Conservation (phyloP, 306 rosid species). For the Sechiopsis laciniata region DNA sequence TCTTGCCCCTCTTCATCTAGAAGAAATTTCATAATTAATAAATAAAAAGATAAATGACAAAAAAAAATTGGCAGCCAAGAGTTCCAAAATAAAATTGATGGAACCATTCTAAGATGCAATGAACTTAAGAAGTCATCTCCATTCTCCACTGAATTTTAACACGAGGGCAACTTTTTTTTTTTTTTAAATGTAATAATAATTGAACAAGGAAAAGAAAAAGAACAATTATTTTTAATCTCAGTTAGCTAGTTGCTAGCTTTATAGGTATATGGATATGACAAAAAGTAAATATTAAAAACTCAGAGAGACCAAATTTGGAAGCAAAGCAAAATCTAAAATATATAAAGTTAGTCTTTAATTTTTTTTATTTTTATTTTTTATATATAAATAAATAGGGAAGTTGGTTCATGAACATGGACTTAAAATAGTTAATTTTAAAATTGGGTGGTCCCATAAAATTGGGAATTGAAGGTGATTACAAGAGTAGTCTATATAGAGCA, state of each 20-base stretch:
- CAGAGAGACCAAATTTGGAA: constrained; percentile 8
- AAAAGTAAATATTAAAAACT: not conserved
- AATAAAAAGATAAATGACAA: not conserved
- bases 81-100: not conserved
- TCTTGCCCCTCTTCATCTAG: not conserved
- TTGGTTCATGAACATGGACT: constrained; percentile 17
- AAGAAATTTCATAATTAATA: constrained; percentile 3
- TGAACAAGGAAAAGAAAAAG: too few species aligned
- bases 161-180: constrained; percentile 6
- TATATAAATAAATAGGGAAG: not conserved
- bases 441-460: constrained; percentile 9
- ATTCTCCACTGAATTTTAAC: not conserved
- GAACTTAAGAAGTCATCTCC: constrained; percentile 17
- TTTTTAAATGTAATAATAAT: not conserved
- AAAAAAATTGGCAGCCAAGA: constrained; percentile 1
- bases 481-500: too few species aligned
- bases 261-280: constrained; percentile 1
- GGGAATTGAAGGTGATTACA: not conserved
- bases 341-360: too few species aligned
- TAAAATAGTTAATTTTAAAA: not conserved
- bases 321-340: not conserved
- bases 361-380: too few species aligned
- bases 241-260: constrained; percentile 13
- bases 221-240: not conserved
- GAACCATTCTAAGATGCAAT: constrained; percentile 15